Evolutionary conservation across 2,329 filamentous ascomycete genomes (phyloP), one percentile per base, ranked within the genome.

Genomic region (Alternaria brassicicola): DNA sequence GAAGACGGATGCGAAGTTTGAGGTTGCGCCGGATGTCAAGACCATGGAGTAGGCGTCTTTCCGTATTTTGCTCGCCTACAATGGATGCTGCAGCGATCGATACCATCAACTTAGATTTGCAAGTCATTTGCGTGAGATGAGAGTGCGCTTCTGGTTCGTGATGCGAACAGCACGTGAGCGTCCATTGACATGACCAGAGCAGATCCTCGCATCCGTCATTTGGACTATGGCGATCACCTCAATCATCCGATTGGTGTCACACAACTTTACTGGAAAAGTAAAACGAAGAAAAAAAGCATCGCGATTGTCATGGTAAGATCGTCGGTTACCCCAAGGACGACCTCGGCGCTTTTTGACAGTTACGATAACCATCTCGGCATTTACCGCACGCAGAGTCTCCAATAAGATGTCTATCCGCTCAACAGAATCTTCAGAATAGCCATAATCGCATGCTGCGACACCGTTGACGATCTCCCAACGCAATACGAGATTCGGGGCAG

Each of bases 1-100:
- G 74, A 96, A 96, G 86, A 96, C 93, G 0, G 92, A 91, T 72
- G 92, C 93, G 26, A 87, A 89, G 1, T 96, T 96, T 82, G 85
- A 82, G 64, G 90, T 96, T 39, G 86, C 90, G 1, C 86, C 91
- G 39, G 85, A 92, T 66, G 76, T 96, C 65, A 91, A 91, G 84
- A 85, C 87, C n/a, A 95, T 95, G 91, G 72, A 76, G 56, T 69
- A 69, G 51, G 43, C 10, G 1, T 47, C 36, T 33, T 21, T 46
- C 12, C 13, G 19, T 19, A 41, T 8, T 25, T 46, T 26, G 33
- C 35, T 39, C 21, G 41, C 33, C 25, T n/a, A 25, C n/a, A 7
- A 4, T 15, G 12, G 15, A 52, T 52, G 17, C 49, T 17, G 17
- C 25, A 21, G 33, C 33, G n/a, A 19, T 49, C 9, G 15, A 36